phyloP scores from a whole-genome alignment of 1,284 basidiomycete genomes.

The Leccinum ponderosum region DNA sequence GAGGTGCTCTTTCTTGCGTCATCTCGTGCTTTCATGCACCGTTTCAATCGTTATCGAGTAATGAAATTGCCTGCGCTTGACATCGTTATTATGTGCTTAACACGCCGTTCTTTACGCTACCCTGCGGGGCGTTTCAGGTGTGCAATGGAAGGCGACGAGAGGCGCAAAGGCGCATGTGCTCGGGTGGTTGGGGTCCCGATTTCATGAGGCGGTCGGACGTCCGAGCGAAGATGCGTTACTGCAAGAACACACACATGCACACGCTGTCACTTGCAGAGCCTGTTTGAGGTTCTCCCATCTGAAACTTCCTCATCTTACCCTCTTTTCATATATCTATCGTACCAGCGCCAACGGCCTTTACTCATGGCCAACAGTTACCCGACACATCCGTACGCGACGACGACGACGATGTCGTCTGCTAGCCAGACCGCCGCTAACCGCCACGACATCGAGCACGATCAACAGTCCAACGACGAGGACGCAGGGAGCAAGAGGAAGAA shows the following conservation, averaged over 20 bases:
- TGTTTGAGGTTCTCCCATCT: conserved; percentile 23
- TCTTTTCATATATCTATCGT: conserved; percentile 11
- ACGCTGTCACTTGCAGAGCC: conserved; percentile 25
- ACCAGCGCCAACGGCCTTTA: conserved; percentile 8
- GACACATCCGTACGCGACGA: conserved; percentile 30
- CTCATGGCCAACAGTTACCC: conserved; percentile 30
- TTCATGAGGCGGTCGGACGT: not conserved
- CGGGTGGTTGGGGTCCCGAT: conserved; percentile 31
- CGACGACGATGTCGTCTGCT: conserved; percentile 21
- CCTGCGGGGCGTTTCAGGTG: conserved; percentile 4
- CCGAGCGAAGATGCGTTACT: not conserved
- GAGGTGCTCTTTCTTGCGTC: not conserved
- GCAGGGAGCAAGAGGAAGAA: conserved; percentile 47
- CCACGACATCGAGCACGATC: conserved; percentile 28
- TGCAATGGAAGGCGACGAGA: not conserved
- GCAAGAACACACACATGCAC: conserved; percentile 5
- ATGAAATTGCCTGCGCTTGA: conserved; percentile 2
- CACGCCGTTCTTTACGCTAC: not conserved
- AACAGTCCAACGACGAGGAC: conserved; percentile 29
- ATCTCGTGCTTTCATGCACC: not conserved
- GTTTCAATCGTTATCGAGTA: not conserved
- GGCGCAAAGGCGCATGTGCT: not conserved
- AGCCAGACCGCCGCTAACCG: not conserved
- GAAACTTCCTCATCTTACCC: conserved; percentile 21
- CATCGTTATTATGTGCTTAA: not conserved